These are phyloP conservation scores for Hirsutella rhossiliensis DNA, from an alignment of 2,329 filamentous ascomycete species.

Conservation along the genomic window DNA sequence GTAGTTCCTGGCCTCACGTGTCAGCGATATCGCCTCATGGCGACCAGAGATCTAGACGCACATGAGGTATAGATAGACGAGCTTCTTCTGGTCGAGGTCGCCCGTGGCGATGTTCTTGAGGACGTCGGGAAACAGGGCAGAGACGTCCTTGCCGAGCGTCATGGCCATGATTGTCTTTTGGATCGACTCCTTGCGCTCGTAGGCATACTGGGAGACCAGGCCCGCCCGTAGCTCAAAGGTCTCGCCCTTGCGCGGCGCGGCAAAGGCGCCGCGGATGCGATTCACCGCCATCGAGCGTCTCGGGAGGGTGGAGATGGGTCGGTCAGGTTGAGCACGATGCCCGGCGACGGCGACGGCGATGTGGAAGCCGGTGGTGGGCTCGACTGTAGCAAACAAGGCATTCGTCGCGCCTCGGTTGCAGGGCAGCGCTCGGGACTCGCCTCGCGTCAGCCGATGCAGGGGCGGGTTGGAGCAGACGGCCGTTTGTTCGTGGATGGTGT, in stretches of 20 bases:
- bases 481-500: too few relatives aligned
- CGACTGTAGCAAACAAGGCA: too few relatives aligned
- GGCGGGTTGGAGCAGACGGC: too few relatives aligned
- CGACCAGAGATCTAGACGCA: constrained; percentile 27
- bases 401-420: too few relatives aligned
- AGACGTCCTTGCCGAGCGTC: constrained; percentile 98
- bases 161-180: constrained; percentile 99
- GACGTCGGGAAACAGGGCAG: constrained; percentile 90
- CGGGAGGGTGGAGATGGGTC: constrained; percentile 13
- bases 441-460: too few relatives aligned
- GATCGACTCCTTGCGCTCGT: constrained; percentile 97
- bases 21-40: not conserved
- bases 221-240: constrained; percentile 95
- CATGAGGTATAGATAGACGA: constrained; percentile 98
- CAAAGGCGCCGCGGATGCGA: constrained; percentile 87
- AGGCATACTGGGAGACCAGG: constrained; percentile 96
- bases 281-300: constrained; percentile 70
- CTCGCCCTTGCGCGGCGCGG: constrained; percentile 88
- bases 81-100: constrained; percentile 97
- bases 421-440: too few relatives aligned
- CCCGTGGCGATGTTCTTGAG: constrained; percentile 95
- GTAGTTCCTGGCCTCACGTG: constrained; percentile 63
- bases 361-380: not conserved
- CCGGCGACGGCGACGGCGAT: not conserved
- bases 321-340: constrained; percentile 4